A percentile compares a stretch with the other conserved stretches of the same genome.
Evolutionary conservation across 805 yeast species (phyloP).

Genomic region (Blastobotrys robertii): DNA sequence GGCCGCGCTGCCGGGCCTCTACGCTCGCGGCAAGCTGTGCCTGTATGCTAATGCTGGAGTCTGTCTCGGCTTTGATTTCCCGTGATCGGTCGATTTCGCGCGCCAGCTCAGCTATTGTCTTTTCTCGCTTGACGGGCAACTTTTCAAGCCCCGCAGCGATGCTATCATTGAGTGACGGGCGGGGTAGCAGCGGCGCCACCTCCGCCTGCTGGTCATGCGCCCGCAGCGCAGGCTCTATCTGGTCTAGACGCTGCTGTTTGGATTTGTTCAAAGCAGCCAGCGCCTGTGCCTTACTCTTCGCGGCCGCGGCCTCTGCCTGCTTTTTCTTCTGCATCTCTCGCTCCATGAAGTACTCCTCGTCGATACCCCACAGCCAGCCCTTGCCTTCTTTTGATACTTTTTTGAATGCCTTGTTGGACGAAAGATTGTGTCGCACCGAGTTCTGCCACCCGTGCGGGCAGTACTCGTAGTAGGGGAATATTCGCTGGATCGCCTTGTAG

Average conservation of each 20-base stretch:
- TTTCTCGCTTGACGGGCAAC: slow-evolving; percentile 12
- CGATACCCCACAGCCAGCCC: slow-evolving; percentile 92
- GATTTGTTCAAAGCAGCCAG: not conserved
- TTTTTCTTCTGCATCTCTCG: slow-evolving; percentile 60
- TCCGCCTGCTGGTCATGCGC: slow-evolving; percentile 22
- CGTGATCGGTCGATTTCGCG: slow-evolving; percentile 19
- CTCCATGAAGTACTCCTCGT: slow-evolving; percentile 74
- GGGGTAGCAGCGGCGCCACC: slow-evolving; percentile 6
- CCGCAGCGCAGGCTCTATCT: not conserved
- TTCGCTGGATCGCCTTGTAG: slow-evolving; percentile 73
- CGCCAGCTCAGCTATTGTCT: slow-evolving; percentile 27
- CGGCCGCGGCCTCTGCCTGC: slow-evolving; percentile 12
- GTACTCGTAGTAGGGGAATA: slow-evolving; percentile 84
- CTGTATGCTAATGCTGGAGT: slow-evolving; percentile 11
- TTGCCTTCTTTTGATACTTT: slow-evolving; percentile 80
- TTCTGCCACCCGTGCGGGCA: slow-evolving; percentile 99
- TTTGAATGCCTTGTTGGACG: slow-evolving; percentile 75
- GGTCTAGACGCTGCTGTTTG: slow-evolving; percentile 9
- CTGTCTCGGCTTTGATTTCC: not conserved
- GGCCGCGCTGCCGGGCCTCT: slow-evolving; percentile 4
- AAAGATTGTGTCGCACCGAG: slow-evolving; percentile 81
- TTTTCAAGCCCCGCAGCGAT: not conserved
- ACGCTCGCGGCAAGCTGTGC: slow-evolving; percentile 15
- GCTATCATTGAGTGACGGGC: not conserved
- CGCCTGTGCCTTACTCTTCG: slow-evolving; percentile 7